phyloP scores from a whole-genome alignment of 2,329 filamentous ascomycete genomes.

The Neonectria hederae region DNA sequence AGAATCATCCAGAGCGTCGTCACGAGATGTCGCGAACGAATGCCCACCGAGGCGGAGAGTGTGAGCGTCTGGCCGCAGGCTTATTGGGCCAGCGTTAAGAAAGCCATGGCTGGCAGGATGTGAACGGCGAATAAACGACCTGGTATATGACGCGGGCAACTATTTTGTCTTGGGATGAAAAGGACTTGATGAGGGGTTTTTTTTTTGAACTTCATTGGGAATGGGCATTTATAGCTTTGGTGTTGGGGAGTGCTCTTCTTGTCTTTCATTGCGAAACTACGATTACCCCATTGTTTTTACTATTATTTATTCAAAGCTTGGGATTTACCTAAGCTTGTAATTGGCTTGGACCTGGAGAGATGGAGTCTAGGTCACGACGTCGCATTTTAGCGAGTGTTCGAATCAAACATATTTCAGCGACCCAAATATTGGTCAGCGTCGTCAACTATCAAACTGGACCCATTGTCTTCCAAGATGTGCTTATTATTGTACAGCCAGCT shows the following conservation, averaged over 20 bases:
- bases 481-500: slow-evolving; percentile 45
- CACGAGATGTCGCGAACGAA: slow-evolving; percentile 64
- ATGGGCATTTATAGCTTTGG: slow-evolving; percentile 44
- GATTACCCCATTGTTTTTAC: slow-evolving; percentile 27
- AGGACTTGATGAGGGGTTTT: slow-evolving; percentile 34
- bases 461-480: slow-evolving; percentile 29
- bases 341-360: slow-evolving; percentile 30
- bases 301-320: slow-evolving; percentile 33
- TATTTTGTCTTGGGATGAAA: slow-evolving; percentile 30
- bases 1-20: slow-evolving; percentile 72
- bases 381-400: slow-evolving; percentile 27
- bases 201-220: slow-evolving; percentile 38
- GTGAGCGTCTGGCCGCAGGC: slow-evolving; percentile 66
- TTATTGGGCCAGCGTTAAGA: slow-evolving; percentile 69
- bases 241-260: slow-evolving; percentile 44
- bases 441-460: neutral
- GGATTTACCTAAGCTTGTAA: slow-evolving; percentile 24
- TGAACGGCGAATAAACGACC: slow-evolving; percentile 31
- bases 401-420: slow-evolving; percentile 38
- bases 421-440: slow-evolving; percentile 3
- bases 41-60: slow-evolving; percentile 67
- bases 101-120: slow-evolving; percentile 54
- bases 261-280: slow-evolving; percentile 39
- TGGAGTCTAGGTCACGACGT: slow-evolving; percentile 25
- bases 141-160: slow-evolving; percentile 27